Percentiles rank a stretch among this genome's conserved stretches.
These are phyloP conservation scores for Trichoderma orchidacearum DNA, from an alignment of 495 filamentous ascomycete species.

Conservation along the genomic window DNA sequence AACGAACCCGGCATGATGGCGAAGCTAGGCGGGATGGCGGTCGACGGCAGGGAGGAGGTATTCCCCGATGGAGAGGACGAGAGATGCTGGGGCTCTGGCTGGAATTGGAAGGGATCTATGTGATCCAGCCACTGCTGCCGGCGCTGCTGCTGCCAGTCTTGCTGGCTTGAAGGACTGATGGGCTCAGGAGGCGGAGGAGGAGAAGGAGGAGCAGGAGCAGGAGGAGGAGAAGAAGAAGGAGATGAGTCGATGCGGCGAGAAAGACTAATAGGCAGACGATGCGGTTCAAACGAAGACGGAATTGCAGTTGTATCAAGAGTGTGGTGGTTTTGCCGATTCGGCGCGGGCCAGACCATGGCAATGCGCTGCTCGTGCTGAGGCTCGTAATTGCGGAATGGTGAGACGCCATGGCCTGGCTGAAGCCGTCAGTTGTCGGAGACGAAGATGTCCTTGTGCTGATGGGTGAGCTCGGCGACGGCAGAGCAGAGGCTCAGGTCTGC, in stretches of 20 bases:
- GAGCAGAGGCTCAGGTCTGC: neutral
- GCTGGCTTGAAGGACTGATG: neutral
- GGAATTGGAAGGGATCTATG: neutral
- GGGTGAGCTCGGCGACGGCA: slow-evolving; percentile 4
- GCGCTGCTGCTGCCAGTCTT: neutral
- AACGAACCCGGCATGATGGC: neutral
- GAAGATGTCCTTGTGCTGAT: slow-evolving; percentile 1
- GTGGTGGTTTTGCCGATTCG: neutral
- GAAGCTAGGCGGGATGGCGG: neutral
- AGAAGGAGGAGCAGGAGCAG: neutral
- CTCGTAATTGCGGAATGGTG: neutral
- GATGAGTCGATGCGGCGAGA: neutral
- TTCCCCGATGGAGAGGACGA: neutral
- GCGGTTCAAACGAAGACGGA: neutral
- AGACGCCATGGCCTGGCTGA: neutral
- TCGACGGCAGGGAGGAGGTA: neutral
- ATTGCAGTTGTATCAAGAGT: neutral
- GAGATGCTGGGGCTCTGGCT: neutral
- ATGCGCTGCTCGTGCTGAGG: slow-evolving; percentile 1
- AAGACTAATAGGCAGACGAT: neutral
- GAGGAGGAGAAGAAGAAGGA: neutral
- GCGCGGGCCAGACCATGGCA: slow-evolving; percentile 4
- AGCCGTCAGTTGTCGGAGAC: neutral
- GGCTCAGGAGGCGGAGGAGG: no score
- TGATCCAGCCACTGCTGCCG: neutral